phyloP scores from a whole-genome alignment of 495 filamentous ascomycete species.

The Chaetomidium leptoderma region DNA sequence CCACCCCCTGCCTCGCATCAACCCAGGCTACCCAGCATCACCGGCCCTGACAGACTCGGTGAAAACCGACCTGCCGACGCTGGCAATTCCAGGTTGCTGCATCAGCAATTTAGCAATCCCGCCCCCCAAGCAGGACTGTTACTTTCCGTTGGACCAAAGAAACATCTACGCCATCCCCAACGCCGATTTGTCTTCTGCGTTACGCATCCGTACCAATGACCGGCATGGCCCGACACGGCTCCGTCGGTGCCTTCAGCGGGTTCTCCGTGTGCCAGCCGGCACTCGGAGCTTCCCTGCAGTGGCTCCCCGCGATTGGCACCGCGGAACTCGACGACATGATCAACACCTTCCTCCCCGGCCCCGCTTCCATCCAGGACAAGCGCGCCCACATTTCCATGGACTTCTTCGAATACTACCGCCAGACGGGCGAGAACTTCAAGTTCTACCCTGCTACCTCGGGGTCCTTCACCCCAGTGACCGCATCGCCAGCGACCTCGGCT shows the following conservation, averaged over 20 bases:
- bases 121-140: neutral
- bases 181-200: conserved; percentile 11
- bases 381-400: conserved; percentile 51
- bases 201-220: conserved; percentile 26
- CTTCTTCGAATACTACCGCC: conserved; percentile 46
- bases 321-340: conserved; percentile 52
- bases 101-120: neutral
- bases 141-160: conserved; percentile 7
- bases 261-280: conserved; percentile 49
- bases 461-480: conserved; percentile 31
- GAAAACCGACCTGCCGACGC: neutral
- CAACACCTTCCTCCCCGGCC: conserved; percentile 47
- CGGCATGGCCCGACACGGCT: conserved; percentile 38
- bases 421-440: conserved; percentile 46
- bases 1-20: neutral
- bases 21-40: neutral
- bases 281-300: conserved; percentile 49
- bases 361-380: conserved; percentile 49
- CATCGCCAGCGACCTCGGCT: conserved; percentile 38
- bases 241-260: conserved; percentile 39
- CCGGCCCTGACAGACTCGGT: neutral
- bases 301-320: conserved; percentile 51
- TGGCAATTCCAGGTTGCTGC: conserved; percentile 3
- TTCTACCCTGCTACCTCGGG: conserved; percentile 46
- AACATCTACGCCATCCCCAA: neutral